phyloP scores from a whole-genome alignment of 2,329 filamentous ascomycete genomes.

The Tolypocladium amazonense region DNA sequence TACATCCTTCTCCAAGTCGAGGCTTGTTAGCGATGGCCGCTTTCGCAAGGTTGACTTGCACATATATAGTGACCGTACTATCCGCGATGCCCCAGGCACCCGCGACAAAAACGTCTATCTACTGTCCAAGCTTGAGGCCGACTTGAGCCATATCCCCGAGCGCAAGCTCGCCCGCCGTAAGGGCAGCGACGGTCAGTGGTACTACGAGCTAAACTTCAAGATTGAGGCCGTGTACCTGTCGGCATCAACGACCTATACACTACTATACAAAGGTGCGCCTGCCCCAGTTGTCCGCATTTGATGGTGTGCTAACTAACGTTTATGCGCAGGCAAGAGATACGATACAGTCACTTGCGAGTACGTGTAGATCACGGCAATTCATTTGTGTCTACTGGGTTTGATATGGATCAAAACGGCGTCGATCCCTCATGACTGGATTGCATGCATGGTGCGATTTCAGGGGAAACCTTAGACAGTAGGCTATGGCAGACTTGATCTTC shows the following conservation, averaged over 20 bases:
- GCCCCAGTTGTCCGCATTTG: not conserved
- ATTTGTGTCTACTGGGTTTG: not conserved
- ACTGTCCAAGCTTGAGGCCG: conserved; percentile 26
- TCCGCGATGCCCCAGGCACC: conserved; percentile 21
- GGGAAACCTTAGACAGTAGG: not conserved
- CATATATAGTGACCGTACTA: conserved; percentile 23
- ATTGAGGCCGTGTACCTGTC: conserved; percentile 31
- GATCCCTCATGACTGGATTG: not conserved
- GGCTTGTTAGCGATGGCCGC: conserved; percentile 20
- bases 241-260: conserved; percentile 30
- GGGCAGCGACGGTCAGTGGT: conserved; percentile 25
- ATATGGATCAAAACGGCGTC: not conserved
- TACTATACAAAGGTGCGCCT: conserved; percentile 29
- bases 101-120: conserved; percentile 24
- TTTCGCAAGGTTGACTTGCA: conserved; percentile 22
- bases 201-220: conserved; percentile 27
- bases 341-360: conserved; percentile 31
- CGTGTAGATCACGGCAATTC: conserved; percentile 13
- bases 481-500: not conserved
- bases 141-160: conserved; percentile 30
- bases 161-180: conserved; percentile 17
- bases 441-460: not conserved
- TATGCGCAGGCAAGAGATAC: conserved; percentile 23
- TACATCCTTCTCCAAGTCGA: conserved; percentile 19
- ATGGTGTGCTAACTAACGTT: conserved; percentile 7